Evolutionary conservation across 2,329 filamentous ascomycete species (phyloP), one percentile per base, ranked within the genome.

Genomic region (Trichoderma sp.): DNA sequence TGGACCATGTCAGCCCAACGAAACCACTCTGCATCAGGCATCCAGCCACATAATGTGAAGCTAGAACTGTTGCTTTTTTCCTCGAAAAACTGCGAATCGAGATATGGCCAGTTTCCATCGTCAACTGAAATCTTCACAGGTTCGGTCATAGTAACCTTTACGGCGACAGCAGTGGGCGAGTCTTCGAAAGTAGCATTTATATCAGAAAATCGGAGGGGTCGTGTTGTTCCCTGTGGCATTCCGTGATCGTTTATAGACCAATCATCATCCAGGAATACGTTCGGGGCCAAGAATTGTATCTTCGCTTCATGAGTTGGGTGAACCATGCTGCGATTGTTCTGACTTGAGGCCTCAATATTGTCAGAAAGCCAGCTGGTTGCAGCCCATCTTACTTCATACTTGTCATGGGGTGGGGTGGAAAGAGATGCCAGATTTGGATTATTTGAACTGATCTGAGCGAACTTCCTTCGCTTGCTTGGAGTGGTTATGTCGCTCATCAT

Each of bases 31-130:
- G 78, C 78, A 69, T 82, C 80, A n/a, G 87, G 86, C 81, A 87
- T 84, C 84, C 83, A 86, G 8, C 87, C 87, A 3, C 82, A 77
- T 76, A 88, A 78, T 0, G 85, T 84, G 76, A 87, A 85, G 76
- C 86, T 88, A 21, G 78, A 76, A 41, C 33, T 53, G 38, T 81
- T 81, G 24, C 82, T 62, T 45, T 53, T 76, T 11, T 79, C 76
- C 68, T 86, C 83, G 68, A 88, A 86, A 60, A 84, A 83, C 12
- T 79, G 67, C 6, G 77, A 59, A 2, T 80, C 77, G 4, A 83
- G 77, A 7, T 74, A 77, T 8, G 84, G 82, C 85, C 85, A 86
- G 24, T 62, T 71, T 24, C 83, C 82, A 11, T 79, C 74, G 1
- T 68, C 38, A 8, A 81, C 81, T 14, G 7, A 16, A 50, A 75